phyloP scores from a whole-genome alignment of 768 basidiomycete species.

The Mycena vulgaris region DNA sequence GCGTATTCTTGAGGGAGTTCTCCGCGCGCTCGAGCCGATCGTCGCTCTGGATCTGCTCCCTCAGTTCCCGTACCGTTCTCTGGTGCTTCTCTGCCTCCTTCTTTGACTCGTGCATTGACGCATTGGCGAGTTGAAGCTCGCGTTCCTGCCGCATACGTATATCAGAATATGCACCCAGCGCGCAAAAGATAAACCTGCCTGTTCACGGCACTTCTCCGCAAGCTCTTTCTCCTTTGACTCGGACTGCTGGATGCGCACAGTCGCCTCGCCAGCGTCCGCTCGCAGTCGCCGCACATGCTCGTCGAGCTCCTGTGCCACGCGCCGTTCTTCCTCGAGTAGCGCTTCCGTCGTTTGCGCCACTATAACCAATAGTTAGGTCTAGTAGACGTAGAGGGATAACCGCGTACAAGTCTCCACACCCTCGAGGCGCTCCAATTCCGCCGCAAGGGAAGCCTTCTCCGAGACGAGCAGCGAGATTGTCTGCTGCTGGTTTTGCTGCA shows the following conservation, averaged over 20 bases:
- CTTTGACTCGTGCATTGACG: slow-evolving; percentile 66
- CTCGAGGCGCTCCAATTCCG: slow-evolving; percentile 72
- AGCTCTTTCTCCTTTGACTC: slow-evolving; percentile 70
- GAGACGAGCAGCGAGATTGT: slow-evolving; percentile 85
- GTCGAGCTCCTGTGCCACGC: slow-evolving; percentile 56
- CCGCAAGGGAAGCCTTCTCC: slow-evolving; percentile 74
- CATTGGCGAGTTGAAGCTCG: slow-evolving; percentile 77
- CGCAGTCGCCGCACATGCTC: slow-evolving; percentile 61
- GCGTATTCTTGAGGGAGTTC: slow-evolving; percentile 80
- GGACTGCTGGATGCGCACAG: slow-evolving; percentile 57
- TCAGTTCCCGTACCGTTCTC: slow-evolving; percentile 76
- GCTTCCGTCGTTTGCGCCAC: slow-evolving; percentile 62
- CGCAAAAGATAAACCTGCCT: slow-evolving; percentile 51
- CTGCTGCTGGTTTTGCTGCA: slow-evolving; percentile 72
- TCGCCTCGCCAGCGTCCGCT: slow-evolving; percentile 53
- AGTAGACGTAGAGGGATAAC: not conserved
- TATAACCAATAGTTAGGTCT: slow-evolving; percentile 42
- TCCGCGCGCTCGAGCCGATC: slow-evolving; percentile 86
- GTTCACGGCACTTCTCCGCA: slow-evolving; percentile 67
- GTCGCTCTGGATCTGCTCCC: slow-evolving; percentile 88
- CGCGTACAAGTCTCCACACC: slow-evolving; percentile 74
- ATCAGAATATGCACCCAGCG: slow-evolving; percentile 28
- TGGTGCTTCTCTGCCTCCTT: slow-evolving; percentile 68
- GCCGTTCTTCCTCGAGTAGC: slow-evolving; percentile 60
- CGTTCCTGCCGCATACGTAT: slow-evolving; percentile 70